phyloP scores from a whole-genome alignment of 495 filamentous ascomycete genomes.

The Aspergillus ellipticus region DNA sequence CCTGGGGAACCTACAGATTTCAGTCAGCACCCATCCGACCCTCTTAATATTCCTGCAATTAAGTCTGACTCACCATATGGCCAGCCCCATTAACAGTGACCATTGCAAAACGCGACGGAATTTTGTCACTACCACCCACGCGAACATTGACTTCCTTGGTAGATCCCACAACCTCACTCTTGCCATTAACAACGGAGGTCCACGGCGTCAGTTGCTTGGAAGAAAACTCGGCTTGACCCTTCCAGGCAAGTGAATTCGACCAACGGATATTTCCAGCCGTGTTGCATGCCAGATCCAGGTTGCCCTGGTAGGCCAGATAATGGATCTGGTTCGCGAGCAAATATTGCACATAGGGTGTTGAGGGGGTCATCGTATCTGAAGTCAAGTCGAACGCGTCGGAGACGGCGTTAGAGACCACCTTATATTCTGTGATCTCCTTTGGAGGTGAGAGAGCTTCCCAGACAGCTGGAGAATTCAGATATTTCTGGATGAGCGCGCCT shows the following conservation, averaged over 20 bases:
- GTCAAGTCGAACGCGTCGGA: slow-evolving; percentile 25
- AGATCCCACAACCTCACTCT: slow-evolving; percentile 15
- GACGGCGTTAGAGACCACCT: slow-evolving; percentile 17
- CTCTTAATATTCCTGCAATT: not conserved
- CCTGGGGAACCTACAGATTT: slow-evolving; percentile 29
- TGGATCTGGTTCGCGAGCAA: slow-evolving; percentile 34
- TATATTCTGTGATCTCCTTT: slow-evolving; percentile 25
- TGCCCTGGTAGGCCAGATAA: slow-evolving; percentile 44
- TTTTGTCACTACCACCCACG: not conserved
- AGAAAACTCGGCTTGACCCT: slow-evolving; percentile 40
- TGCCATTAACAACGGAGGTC: slow-evolving; percentile 22
- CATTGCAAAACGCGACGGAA: slow-evolving; percentile 23
- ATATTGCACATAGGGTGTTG: slow-evolving; percentile 26
- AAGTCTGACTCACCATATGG: slow-evolving; percentile 21
- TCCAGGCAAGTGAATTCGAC: slow-evolving; percentile 39
- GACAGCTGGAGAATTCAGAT: slow-evolving; percentile 32
- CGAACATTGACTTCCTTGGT: slow-evolving; percentile 21
- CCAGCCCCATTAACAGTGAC: slow-evolving; percentile 27
- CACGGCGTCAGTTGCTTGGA: slow-evolving; percentile 33
- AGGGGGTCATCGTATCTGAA: slow-evolving; percentile 22
- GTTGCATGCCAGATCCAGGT: slow-evolving; percentile 45
- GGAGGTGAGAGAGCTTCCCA: slow-evolving; percentile 32
- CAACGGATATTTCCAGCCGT: slow-evolving; percentile 41
- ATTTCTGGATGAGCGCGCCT: slow-evolving; percentile 24
- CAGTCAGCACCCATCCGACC: slow-evolving; percentile 5